phyloP scores from a whole-genome alignment of 192 early-diverging fungal genomes.

The Rhizophagus sp. region DNA sequence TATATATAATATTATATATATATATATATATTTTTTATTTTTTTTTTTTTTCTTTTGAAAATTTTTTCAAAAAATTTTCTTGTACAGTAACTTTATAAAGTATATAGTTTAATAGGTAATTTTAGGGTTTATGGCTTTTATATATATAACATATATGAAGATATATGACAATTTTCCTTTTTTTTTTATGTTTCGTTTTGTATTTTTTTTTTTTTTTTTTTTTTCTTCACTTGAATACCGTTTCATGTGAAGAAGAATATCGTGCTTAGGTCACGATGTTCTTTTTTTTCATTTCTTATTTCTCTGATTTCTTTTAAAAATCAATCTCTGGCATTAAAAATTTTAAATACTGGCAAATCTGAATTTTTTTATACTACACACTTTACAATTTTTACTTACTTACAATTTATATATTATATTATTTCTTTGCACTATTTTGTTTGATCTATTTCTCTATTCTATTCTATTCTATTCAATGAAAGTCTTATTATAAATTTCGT shows the following conservation, averaged over 20 bases:
- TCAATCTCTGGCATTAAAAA: slow-evolving; percentile 10
- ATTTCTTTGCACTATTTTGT: neutral
- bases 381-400: neutral
- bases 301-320: neutral
- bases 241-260: neutral
- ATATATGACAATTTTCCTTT: neutral
- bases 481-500: neutral
- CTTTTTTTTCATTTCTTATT: neutral
- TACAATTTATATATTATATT: neutral
- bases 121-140: slow-evolving; percentile 3
- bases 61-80: too few relatives aligned
- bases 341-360: slow-evolving; percentile 1
- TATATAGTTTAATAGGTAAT: slow-evolving; percentile 4
- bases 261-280: neutral
- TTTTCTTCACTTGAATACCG: neutral
- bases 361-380: slow-evolving; percentile 3
- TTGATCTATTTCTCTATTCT: neutral
- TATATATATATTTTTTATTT: neutral
- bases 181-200: neutral
- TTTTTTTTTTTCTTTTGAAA: neutral
- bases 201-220: neutral
- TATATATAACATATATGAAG: neutral
- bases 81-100: slow-evolving; percentile 18
- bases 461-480: neutral
- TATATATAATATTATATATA: neutral